phyloP scores from a whole-genome alignment of 2,329 filamentous ascomycete genomes.

The Pyrenophora tritici-repentis region DNA sequence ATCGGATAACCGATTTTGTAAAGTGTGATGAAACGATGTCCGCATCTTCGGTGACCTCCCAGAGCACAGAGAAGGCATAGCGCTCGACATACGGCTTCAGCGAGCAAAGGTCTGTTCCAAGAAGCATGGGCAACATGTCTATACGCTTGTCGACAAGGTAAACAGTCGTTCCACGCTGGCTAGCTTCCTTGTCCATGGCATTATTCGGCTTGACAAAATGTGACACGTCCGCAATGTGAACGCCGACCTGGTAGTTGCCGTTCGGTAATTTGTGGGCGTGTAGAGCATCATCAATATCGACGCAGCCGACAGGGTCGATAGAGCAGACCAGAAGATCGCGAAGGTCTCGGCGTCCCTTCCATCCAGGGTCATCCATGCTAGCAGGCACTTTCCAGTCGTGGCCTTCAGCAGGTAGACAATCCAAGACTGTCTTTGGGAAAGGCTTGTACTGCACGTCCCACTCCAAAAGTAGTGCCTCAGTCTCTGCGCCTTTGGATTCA shows the following conservation, averaged over 20 bases:
- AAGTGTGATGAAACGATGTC: conserved; percentile 86
- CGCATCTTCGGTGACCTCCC: conserved; percentile 86
- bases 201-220: conserved; percentile 98
- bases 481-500: conserved; percentile 97
- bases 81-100: conserved; percentile 96
- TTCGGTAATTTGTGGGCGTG: conserved; percentile 85
- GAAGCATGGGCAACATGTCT: conserved; percentile 96
- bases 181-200: conserved; percentile 95
- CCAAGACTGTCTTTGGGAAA: conserved; percentile 92
- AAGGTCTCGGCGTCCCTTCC: conserved; percentile 83
- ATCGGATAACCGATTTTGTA: conserved; percentile 97
- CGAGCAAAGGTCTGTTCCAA: conserved; percentile 95
- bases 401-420: conserved; percentile 88
- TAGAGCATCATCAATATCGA: conserved; percentile 97
- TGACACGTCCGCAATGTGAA: conserved; percentile 99
- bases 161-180: conserved; percentile 91
- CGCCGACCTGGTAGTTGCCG: conserved; percentile 93
- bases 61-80: conserved; percentile 58
- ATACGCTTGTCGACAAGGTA: conserved; percentile 99
- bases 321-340: conserved; percentile 89
- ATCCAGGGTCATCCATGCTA: conserved; percentile 80
- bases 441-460: conserved; percentile 98
- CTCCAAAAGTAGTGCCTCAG: conserved; percentile 89
- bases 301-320: conserved; percentile 93
- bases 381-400: conserved; percentile 91